Evolutionary conservation across 192 early-diverging fungal species (phyloP).

Genomic region (Thoreauomyces humboldtii): DNA sequence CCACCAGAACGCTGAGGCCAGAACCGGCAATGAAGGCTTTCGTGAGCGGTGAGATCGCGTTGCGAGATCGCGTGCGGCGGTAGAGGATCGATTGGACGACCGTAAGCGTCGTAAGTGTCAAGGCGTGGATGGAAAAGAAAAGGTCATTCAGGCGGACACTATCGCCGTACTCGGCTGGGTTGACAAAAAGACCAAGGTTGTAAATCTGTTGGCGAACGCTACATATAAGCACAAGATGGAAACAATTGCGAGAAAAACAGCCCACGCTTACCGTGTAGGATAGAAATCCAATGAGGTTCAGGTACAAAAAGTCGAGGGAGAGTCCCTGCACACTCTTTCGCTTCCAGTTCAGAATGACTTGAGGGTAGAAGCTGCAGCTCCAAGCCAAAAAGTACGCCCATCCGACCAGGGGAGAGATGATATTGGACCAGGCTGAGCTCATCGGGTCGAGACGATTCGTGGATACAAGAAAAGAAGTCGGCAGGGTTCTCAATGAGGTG

Average conservation of each 20-base stretch:
- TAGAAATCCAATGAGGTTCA: slow-evolving; percentile 83
- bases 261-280: slow-evolving; percentile 67
- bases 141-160: slow-evolving; percentile 82
- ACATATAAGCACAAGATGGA: no score
- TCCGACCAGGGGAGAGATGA: slow-evolving; percentile 29
- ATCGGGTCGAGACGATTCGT: no score
- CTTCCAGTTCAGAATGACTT: slow-evolving; percentile 69
- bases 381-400: slow-evolving; percentile 81
- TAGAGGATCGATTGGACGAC: slow-evolving; percentile 30
- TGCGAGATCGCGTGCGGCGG: slow-evolving; percentile 30
- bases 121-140: slow-evolving; percentile 83
- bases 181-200: slow-evolving; percentile 75
- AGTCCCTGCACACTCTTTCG: slow-evolving; percentile 81
- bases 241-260: background rate
- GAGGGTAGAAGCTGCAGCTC: slow-evolving; percentile 88
- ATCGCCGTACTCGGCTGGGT: slow-evolving; percentile 60
- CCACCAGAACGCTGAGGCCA: slow-evolving; percentile 27
- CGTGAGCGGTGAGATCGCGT: slow-evolving; percentile 40
- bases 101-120: slow-evolving; percentile 43
- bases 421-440: background rate
- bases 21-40: slow-evolving; percentile 37
- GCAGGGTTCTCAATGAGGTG: no score
- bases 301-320: slow-evolving; percentile 85
- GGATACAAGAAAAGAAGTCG: no score
- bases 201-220: no score